Evolutionary conservation across 352 stramenopile species (phyloP), one percentile per base, ranked within the genome.

Genomic region (Globisporangium orthogonon): DNA sequence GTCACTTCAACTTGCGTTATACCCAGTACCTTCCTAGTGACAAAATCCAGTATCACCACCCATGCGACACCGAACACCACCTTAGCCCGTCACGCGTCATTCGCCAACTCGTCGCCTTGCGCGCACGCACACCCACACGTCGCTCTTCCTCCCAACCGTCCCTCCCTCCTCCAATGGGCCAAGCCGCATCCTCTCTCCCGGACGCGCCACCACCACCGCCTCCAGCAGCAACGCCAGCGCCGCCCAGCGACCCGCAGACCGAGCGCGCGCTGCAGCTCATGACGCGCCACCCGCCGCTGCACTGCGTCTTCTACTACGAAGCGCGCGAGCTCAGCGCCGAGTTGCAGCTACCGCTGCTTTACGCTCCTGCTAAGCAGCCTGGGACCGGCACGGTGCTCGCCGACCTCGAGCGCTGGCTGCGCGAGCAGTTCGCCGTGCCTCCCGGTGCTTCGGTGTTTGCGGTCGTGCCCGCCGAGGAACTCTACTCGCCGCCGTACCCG

Each of bases 281-380:
- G 48, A 52, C 59, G 9, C 56, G 56, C 33, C 75, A 75, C 0
- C 62, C 73, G 56, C 82, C 78, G 44, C 69, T 91, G 40, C 70
- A 83, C 53, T 89, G 79, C 63, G 73, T 81, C 5, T 91, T 91
- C 62, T 76, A 87, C 67, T 86, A 87, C 56, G 79, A 89, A 52
- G 58, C 53, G 4, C 69, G 70, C 54, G 65, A 74, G 46, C 63
- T 78, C 53, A 78, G 56, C 50, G 68, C 69, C 9, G 58, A 82
- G 60, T 63, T 91, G 55, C 62, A 79, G 59, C 60, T 91, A 62
- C 82, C 82, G 37, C 72, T 91, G 52, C 53, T 91, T 40, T 91
- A 87, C 61, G 76, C 74, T 31, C 6, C 33, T 37, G 6, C 33
- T 5, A 52, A 62, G 14, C 31, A 37, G 3, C 31, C 59, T 3